phyloP scores from a whole-genome alignment of 305 asterid species.

The Withania somnifera region DNA sequence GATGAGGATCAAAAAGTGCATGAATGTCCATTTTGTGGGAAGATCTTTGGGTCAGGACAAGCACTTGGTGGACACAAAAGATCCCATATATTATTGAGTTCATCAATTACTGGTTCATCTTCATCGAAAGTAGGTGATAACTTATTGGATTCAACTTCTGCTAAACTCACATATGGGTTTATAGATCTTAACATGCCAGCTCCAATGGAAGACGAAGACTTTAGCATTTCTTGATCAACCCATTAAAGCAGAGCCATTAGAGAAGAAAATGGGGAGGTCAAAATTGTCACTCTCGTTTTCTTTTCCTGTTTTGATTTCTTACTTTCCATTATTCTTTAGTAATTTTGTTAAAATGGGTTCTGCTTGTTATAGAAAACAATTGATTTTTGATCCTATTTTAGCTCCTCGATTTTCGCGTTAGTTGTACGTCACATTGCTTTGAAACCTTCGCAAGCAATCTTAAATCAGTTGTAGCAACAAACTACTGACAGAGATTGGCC shows the following conservation, averaged over 20 bases:
- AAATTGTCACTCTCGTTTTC: neutral
- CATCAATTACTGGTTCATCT: neutral
- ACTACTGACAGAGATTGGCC: slow-evolving; percentile 3
- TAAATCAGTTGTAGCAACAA: slow-evolving; percentile 1
- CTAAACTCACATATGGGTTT: neutral
- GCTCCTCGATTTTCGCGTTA: neutral
- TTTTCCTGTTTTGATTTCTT: neutral
- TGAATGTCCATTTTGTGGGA: slow-evolving; percentile 11
- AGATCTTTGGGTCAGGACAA: slow-evolving; percentile 6
- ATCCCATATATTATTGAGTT: neutral
- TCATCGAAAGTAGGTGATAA: slow-evolving; percentile 5
- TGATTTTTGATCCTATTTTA: neutral
- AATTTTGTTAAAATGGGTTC: neutral
- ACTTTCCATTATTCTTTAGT: neutral
- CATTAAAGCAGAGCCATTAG: neutral
- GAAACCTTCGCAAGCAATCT: slow-evolving; percentile 1
- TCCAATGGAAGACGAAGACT: slow-evolving; percentile 6
- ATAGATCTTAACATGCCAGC: slow-evolving; percentile 13
- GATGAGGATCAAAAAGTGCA: neutral
- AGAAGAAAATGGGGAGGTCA: neutral
- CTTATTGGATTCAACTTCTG: neutral
- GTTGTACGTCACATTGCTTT: slow-evolving; percentile 3
- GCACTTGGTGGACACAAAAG: slow-evolving; percentile 10
- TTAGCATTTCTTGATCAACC: neutral
- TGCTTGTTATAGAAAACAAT: neutral